Evolutionary conservation across 2,329 filamentous ascomycete genomes (phyloP), one percentile per base, ranked within the genome.

Genomic region (Leptographium galeiforme): DNA sequence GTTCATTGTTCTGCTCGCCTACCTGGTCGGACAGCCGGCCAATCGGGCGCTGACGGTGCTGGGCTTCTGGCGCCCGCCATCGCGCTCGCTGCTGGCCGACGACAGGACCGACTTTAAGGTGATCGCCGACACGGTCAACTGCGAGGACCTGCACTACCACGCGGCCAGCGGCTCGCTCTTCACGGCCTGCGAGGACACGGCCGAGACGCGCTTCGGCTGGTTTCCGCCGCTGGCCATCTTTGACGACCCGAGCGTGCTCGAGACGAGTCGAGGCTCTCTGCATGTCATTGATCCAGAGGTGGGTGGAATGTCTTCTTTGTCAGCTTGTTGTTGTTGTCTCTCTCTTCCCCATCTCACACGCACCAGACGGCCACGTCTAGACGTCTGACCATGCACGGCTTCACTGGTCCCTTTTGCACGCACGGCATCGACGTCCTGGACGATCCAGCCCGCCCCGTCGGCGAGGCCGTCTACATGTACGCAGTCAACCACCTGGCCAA

Each of bases 341-440:
- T 30, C 49, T 19, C 12, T 7, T 25, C 19, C 11, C 34, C 7
- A 25, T 53, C 10, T 16, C 19, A 53, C 38, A 40, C 46, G 34
- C 50, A 18, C 19, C 41, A 43, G 51, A 50, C 32, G 3, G 8
- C 18, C 18, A 33, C 18, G 40, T 19, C 34, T 16, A 78, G 73
- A 77, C 70, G 72, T 25, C 67, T 84, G 4, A 57, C 60, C 0
- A 70, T 82, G 16, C 65, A 72, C 8, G 71, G 73, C 52, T 83
- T 82, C 57, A 55, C 71, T 2, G 70, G 70, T 0, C 69, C 77
- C 0, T 81, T 82, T 50, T 60, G 76, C 7, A 79, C 79, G 0
- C 80, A 84, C 57, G 80, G 80, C 1, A 78, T 84, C 56, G 78
- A 80, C 55, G 68, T 84, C 8, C 69, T 79, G n/a, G 62, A 68